Conservation (phyloP, 805 yeast species). For the Wickerhamomyces mucosus region DNA sequence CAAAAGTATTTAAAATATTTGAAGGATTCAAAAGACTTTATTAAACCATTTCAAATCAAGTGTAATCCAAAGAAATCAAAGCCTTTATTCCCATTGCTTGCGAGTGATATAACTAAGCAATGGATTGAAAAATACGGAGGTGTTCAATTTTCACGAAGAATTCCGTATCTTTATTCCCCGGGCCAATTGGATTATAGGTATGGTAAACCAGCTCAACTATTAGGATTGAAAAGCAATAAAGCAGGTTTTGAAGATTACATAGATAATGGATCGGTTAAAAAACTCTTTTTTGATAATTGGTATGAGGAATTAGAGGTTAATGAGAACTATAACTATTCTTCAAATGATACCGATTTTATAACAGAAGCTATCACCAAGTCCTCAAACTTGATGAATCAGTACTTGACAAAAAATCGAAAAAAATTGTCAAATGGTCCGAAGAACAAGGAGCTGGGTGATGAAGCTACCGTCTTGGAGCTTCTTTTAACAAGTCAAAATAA, state of each 20-base stretch:
- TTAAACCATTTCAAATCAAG: conserved; percentile 15
- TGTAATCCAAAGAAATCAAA: conserved; percentile 28
- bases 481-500: no score
- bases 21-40: conserved; percentile 4
- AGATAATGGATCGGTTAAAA: conserved; percentile 8
- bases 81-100: conserved; percentile 50
- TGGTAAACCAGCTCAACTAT: conserved; percentile 22
- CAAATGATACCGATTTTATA: conserved; percentile 32
- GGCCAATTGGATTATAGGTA: conserved; percentile 24
- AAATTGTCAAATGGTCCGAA: no score
- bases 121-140: conserved; percentile 31
- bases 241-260: conserved; percentile 5
- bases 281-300: conserved; percentile 30
- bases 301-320: conserved; percentile 35
- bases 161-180: conserved; percentile 54
- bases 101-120: conserved; percentile 41
- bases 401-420: no score
- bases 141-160: conserved; percentile 24
- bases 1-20: conserved; percentile 13
- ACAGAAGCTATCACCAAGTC: no score
- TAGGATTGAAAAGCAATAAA: conserved; percentile 6
- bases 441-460: no score
- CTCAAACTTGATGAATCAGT: no score
- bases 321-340: conserved; percentile 37
- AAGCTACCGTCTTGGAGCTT: no score